Conservation (phyloP, 164 flowering plant genomes). For the Vitis riparia region DNA sequence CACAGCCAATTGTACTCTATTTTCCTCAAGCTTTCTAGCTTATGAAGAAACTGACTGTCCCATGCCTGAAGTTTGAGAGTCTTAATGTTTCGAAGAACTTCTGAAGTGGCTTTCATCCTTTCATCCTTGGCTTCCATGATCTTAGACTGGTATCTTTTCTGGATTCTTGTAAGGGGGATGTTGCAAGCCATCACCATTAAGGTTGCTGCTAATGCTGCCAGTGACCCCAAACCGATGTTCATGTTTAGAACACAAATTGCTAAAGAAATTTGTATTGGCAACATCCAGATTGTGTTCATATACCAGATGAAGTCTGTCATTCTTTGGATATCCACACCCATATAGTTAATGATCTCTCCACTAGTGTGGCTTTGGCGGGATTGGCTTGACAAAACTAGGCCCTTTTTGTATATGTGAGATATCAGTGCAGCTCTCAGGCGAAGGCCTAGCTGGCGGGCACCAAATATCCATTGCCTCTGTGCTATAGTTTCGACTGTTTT, state of each 20-base stretch:
- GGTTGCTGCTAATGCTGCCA: slow-evolving; percentile 76
- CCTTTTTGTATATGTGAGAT: slow-evolving; percentile 79
- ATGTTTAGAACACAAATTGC: slow-evolving; percentile 66
- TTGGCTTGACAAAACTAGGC: slow-evolving; percentile 66
- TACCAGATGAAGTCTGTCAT: slow-evolving; percentile 85
- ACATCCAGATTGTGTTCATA: slow-evolving; percentile 76
- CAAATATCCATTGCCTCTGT: slow-evolving; percentile 97
- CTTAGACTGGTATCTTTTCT: slow-evolving; percentile 62
- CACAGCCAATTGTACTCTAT: slow-evolving; percentile 68
- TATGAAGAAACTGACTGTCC: slow-evolving; percentile 71
- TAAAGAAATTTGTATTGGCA: slow-evolving; percentile 80
- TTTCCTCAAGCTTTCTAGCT: slow-evolving; percentile 59
- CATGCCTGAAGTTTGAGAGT: slow-evolving; percentile 91
- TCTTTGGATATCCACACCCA: slow-evolving; percentile 92
- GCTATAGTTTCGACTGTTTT: slow-evolving; percentile 76
- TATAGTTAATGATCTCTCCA: slow-evolving; percentile 88
- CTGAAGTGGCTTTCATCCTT: slow-evolving; percentile 88
- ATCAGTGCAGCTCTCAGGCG: slow-evolving; percentile 79
- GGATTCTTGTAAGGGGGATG: slow-evolving; percentile 73
- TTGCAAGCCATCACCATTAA: slow-evolving; percentile 65
- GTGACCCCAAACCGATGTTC: slow-evolving; percentile 65
- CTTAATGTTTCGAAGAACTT: slow-evolving; percentile 79
- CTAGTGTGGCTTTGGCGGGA: slow-evolving; percentile 80
- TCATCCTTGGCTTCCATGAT: slow-evolving; percentile 86
- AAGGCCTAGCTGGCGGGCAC: slow-evolving; percentile 87